Evolutionary conservation across 306 rosid genomes (phyloP).

Genomic region (Lotus japonicus): DNA sequence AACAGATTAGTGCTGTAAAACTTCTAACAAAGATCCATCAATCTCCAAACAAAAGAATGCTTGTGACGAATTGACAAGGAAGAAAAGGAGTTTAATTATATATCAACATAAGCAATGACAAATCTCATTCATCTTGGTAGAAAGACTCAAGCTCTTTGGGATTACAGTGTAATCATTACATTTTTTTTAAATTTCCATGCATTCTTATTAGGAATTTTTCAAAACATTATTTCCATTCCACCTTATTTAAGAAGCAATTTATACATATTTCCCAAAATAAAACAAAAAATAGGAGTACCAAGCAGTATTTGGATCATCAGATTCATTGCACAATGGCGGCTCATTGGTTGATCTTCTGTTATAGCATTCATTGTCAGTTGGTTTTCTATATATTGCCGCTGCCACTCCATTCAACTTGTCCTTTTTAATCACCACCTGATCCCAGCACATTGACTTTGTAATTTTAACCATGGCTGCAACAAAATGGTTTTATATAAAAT

Average conservation of each 20-base stretch:
- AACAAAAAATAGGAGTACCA: constrained; percentile 41
- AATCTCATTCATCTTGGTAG: not conserved
- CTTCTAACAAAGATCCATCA: not conserved
- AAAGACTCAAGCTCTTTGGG: not conserved
- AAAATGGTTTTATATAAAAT: constrained; percentile 11
- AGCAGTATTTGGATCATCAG: constrained; percentile 68
- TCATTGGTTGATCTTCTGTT: constrained; percentile 36
- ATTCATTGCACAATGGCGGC: constrained; percentile 68
- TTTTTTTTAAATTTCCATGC: not conserved
- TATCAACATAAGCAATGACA: not conserved
- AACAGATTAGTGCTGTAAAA: not conserved
- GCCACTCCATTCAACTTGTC: constrained; percentile 67
- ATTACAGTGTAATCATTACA: not conserved
- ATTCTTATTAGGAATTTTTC: not conserved
- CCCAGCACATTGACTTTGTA: constrained; percentile 86
- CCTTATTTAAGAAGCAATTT: not conserved
- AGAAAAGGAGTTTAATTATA: not conserved
- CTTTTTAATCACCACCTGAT: constrained; percentile 47
- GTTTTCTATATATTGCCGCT: constrained; percentile 76
- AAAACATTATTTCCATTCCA: not conserved
- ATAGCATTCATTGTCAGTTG: constrained; percentile 74
- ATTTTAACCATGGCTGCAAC: constrained; percentile 60
- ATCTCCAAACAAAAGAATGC: not conserved
- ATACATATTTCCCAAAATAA: not conserved
- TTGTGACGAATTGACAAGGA: not conserved